Evolutionary conservation across 2,329 filamentous ascomycete species (phyloP).

Genomic region (Cladorrhinum sp.): DNA sequence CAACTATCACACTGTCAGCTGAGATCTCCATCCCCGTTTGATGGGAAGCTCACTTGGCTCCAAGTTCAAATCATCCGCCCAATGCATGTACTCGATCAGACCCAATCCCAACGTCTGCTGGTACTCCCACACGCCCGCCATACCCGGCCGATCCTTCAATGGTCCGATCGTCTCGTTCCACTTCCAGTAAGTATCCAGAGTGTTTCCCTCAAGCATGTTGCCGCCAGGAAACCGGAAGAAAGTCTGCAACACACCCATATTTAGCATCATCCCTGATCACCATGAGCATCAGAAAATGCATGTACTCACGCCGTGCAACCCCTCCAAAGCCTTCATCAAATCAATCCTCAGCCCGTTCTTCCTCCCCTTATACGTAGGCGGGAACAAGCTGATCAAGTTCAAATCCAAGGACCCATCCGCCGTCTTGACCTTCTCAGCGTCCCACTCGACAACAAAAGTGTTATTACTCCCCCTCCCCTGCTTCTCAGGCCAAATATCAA

Average conservation of each 20-base stretch:
- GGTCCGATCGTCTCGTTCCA: slow-evolving; percentile 55
- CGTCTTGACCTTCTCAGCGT: slow-evolving; percentile 37
- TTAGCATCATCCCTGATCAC: too few species aligned
- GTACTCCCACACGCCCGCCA: slow-evolving; percentile 57
- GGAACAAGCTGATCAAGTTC: slow-evolving; percentile 58
- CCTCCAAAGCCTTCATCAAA: slow-evolving; percentile 50
- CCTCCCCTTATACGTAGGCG: slow-evolving; percentile 56
- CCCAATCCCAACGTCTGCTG: slow-evolving; percentile 61
- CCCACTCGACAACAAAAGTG: slow-evolving; percentile 53
- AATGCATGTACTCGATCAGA: slow-evolving; percentile 59
- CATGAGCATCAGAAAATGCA: background rate
- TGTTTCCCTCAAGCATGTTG: slow-evolving; percentile 55
- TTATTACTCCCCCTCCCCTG: slow-evolving; percentile 55
- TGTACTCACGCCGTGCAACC: slow-evolving; percentile 44
- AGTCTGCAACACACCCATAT: slow-evolving; percentile 22
- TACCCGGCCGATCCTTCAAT: slow-evolving; percentile 52
- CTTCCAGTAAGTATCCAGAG: slow-evolving; percentile 44
- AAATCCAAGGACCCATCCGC: slow-evolving; percentile 49
- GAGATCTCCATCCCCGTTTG: background rate
- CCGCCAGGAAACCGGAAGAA: slow-evolving; percentile 65
- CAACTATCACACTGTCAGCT: slow-evolving; percentile 34
- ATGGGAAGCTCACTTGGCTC: slow-evolving; percentile 40
- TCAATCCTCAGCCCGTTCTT: slow-evolving; percentile 57
- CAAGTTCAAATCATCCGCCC: slow-evolving; percentile 59
- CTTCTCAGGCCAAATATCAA: slow-evolving; percentile 40